Evolutionary conservation across 345 rosid species (phyloP), one percentile per base, ranked within the genome.

Genomic region (Theobroma cacao): DNA sequence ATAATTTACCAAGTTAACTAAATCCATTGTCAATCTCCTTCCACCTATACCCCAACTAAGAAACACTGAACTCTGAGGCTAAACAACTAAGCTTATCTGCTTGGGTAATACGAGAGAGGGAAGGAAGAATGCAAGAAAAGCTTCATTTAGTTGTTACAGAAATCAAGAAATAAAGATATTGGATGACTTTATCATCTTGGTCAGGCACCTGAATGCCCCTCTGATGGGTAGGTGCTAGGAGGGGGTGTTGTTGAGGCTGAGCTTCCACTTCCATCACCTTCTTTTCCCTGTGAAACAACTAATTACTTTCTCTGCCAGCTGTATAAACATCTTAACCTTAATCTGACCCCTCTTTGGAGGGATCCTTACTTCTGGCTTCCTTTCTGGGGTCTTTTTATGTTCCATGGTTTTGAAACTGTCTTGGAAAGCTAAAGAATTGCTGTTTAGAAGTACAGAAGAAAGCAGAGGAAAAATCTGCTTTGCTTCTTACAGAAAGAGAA

Each of bases 321-420:
- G 9, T 10, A 24, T 24, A 17, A 80, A 80, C 45, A 80, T 80
- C 75, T 0, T 60, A 22, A 15, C 56, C 53, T 80, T 80, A 45
- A 75, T 18, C 61, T 69, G 72, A 47, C 83, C 83, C n/a, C 83
- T 80, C 53, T 43, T 52, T 59, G 83, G 83, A 1, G 79, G 83
- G 0, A 75, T 0, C 18, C 76, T 70, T 10, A 56, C 41, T 70
- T 13, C 28, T 45, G 62, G 12, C 50, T 59, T 76, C 40, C 31
- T 31, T 17, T 52, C 72, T 67, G 72, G 30, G 41, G 11, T 50
- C 77, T 79, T 64, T 66, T 22, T 8, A 50, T 53, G 53, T 50
- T 52, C 73, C 74, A 77, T 52, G 50, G 5, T 31, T 22, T 5
- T 30, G 38, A 2, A 50, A 41, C 12, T 24, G 41, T 48, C 8